These are phyloP conservation scores for Colletotrichum incanum DNA, from an alignment of 2,329 filamentous ascomycete genomes.

Conservation along the genomic window DNA sequence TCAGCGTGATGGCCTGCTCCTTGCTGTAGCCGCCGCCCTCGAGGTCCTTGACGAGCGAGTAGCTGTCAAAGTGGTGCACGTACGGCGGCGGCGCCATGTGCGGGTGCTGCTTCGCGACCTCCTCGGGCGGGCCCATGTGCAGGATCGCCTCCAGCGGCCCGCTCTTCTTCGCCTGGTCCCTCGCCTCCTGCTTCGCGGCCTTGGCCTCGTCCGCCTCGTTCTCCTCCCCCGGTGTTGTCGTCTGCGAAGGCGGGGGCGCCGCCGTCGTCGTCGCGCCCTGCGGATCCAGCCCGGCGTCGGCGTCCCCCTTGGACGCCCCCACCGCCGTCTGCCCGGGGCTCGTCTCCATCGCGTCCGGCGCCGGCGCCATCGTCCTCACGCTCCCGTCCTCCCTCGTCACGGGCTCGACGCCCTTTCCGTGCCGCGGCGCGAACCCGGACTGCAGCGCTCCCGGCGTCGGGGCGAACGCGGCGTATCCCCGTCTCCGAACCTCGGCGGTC, in stretches of 20 bases:
- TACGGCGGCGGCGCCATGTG: constrained; percentile 84
- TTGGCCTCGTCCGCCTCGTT: constrained; percentile 44
- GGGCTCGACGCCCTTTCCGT: constrained; percentile 75
- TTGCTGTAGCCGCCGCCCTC: constrained; percentile 79
- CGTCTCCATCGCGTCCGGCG: constrained; percentile 11
- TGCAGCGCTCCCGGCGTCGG: constrained; percentile 54
- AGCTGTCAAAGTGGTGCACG: constrained; percentile 97
- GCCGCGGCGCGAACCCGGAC: constrained; percentile 66
- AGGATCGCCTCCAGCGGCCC: constrained; percentile 68
- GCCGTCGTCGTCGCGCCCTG: constrained; percentile 45
- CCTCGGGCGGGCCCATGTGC: constrained; percentile 61
- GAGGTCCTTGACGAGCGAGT: constrained; percentile 87
- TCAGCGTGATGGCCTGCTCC: constrained; percentile 84
- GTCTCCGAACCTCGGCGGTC: constrained; percentile 46
- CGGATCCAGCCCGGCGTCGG: constrained; percentile 24
- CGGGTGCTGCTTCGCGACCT: constrained; percentile 67
- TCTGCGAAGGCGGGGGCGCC: background rate
- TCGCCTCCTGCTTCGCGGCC: constrained; percentile 49
- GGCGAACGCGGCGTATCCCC: constrained; percentile 54
- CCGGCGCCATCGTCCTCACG: constrained; percentile 44
- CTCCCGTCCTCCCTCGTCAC: constrained; percentile 50
- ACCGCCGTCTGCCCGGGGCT: constrained; percentile 18
- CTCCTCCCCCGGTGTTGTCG: constrained; percentile 1
- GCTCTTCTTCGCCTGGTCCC: constrained; percentile 58
- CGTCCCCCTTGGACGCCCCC: constrained; percentile 11